Percentiles rank a stretch among this genome's conserved stretches.
phyloP scores from a whole-genome alignment of 352 stramenopile genomes.

The Phytophthora megakarya region DNA sequence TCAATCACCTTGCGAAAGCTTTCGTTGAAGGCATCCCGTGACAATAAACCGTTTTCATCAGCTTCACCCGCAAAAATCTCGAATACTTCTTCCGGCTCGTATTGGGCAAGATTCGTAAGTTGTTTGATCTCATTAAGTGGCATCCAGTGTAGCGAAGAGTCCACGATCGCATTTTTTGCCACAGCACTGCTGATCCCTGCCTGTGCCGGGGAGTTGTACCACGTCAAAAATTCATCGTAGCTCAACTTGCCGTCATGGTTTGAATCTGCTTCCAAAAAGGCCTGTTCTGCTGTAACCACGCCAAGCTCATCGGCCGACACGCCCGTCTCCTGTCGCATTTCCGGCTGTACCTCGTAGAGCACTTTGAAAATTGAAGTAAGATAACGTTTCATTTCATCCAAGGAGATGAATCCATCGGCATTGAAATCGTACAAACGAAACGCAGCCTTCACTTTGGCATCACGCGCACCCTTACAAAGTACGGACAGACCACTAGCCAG shows the following conservation, averaged over 20 bases:
- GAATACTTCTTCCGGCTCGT: constrained; percentile 85
- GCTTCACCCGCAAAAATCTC: constrained; percentile 84
- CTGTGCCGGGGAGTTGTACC: constrained; percentile 80
- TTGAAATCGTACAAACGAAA: constrained; percentile 90
- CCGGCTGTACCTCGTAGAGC: constrained; percentile 81
- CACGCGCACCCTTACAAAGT: constrained; percentile 76
- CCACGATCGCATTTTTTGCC: constrained; percentile 72
- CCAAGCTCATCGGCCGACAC: constrained; percentile 78
- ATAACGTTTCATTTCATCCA: constrained; percentile 89
- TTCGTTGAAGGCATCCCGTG: constrained; percentile 71
- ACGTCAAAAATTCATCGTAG: constrained; percentile 88
- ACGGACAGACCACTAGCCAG: constrained; percentile 84
- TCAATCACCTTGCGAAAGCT: constrained; percentile 79
- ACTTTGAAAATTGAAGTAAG: constrained; percentile 89
- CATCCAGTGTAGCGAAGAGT: constrained; percentile 83
- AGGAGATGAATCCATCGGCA: constrained; percentile 80
- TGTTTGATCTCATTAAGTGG: constrained; percentile 83
- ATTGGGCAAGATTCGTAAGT: constrained; percentile 78
- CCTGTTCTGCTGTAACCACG: constrained; percentile 81
- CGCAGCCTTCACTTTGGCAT: constrained; percentile 85
- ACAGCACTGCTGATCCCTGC: constrained; percentile 72
- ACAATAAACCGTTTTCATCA: constrained; percentile 74
- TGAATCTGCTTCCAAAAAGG: constrained; percentile 82
- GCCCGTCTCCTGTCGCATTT: constrained; percentile 69
- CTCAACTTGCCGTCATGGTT: constrained; percentile 84